Conservation (phyloP, 2,329 filamentous ascomycete species). For the Helotiales sp. region DNA sequence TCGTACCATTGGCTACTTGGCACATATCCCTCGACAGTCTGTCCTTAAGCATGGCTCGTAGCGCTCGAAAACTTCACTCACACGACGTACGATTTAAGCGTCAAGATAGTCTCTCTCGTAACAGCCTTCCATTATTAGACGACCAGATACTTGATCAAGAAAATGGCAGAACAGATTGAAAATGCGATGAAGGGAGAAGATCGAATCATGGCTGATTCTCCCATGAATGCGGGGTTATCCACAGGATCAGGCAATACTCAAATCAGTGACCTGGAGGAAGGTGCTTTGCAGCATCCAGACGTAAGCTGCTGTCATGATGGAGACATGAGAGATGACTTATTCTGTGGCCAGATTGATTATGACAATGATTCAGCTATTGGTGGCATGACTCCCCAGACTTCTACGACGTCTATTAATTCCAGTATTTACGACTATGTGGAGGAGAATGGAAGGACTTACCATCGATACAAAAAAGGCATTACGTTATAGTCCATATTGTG, state of each 20-base stretch:
- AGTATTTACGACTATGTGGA: constrained; percentile 29
- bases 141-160: neutral
- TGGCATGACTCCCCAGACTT: constrained; percentile 6
- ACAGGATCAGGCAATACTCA: neutral
- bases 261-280: neutral
- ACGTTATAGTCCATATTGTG: neutral
- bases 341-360: neutral
- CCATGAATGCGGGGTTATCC: neutral
- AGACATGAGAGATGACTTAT: neutral
- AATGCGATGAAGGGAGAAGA: neutral
- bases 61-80: too few relatives aligned
- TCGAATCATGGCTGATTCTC: neutral
- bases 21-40: too few relatives aligned
- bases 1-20: too few relatives aligned
- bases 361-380: constrained; percentile 9
- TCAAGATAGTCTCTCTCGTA: too few relatives aligned
- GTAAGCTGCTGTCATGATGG: neutral
- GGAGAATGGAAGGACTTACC: constrained; percentile 49
- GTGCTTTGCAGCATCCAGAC: constrained; percentile 4
- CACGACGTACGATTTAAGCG: too few relatives aligned
- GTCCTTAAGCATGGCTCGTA: too few relatives aligned
- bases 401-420: constrained; percentile 1
- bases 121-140: too few relatives aligned
- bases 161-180: neutral
- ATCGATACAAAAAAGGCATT: constrained; percentile 42